phyloP scores from a whole-genome alignment of 495 filamentous ascomycete species.

The Penicillium maclennaniae region DNA sequence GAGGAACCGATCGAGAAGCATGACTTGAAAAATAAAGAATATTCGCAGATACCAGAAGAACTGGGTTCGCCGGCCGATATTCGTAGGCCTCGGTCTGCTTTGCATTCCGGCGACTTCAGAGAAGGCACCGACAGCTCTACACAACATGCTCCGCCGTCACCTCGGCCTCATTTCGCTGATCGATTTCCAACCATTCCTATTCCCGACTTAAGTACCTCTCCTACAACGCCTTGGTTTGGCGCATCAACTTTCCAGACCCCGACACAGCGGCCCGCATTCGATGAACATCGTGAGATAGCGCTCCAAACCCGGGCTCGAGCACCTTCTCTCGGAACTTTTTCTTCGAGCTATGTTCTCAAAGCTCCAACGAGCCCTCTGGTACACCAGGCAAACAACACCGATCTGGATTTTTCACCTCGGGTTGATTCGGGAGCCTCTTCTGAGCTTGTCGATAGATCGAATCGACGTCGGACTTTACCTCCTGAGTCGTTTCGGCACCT shows the following conservation, averaged over 20 bases:
- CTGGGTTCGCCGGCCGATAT: conserved; percentile 53
- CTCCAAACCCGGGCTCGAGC: conserved; percentile 39
- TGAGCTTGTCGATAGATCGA: conserved; percentile 43
- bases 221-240: conserved; percentile 49
- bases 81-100: conserved; percentile 77
- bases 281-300: conserved; percentile 15
- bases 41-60: conserved; percentile 14
- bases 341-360: conserved; percentile 80
- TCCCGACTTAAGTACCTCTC: conserved; percentile 37
- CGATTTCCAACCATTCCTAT: conserved; percentile 17
- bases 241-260: conserved; percentile 22
- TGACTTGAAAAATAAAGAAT: neutral
- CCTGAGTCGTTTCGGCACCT: conserved; percentile 50
- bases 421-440: conserved; percentile 27
- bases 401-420: conserved; percentile 61
- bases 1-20: conserved; percentile 3
- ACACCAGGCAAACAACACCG: conserved; percentile 83
- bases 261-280: conserved; percentile 13
- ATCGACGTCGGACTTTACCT: conserved; percentile 57
- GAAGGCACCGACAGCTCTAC: conserved; percentile 53
- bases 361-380: conserved; percentile 90
- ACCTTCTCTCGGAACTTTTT: conserved; percentile 70
- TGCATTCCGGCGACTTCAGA: conserved; percentile 87
- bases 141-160: conserved; percentile 24
- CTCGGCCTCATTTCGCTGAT: conserved; percentile 18